Evolutionary conservation across 2,329 filamentous ascomycete genomes (phyloP).

Genomic region (Colletotrichum scovillei): DNA sequence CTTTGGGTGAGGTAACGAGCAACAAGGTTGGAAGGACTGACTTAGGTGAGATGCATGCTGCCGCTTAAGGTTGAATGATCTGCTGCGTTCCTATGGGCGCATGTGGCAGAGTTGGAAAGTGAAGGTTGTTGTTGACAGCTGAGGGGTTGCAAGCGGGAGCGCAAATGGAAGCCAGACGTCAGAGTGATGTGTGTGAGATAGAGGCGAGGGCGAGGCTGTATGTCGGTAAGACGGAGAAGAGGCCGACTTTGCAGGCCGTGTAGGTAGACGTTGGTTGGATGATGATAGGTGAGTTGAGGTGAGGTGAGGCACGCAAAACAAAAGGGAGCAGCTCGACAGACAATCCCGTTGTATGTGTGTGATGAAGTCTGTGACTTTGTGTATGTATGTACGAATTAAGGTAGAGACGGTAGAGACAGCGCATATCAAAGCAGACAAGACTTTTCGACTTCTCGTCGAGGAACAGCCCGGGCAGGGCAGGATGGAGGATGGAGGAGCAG

Average conservation of each 20-base stretch:
- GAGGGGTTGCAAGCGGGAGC: neutral
- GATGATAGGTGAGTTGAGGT: neutral
- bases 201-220: neutral
- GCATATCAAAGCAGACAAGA: neutral
- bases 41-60: constrained; percentile 36
- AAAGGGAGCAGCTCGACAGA: neutral
- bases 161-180: neutral
- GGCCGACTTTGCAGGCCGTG: constrained; percentile 18
- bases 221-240: neutral
- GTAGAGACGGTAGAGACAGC: neutral
- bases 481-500: constrained; percentile 11
- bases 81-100: neutral
- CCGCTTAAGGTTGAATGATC: constrained; percentile 17
- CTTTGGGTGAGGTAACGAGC: neutral
- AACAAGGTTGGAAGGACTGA: constrained; percentile 7
- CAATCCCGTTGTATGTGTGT: constrained; percentile 15
- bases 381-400: neutral
- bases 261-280: constrained; percentile 5
- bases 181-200: neutral
- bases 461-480: neutral
- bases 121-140: neutral
- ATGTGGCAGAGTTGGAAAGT: neutral
- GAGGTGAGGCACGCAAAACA: neutral
- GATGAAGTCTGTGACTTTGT: neutral
- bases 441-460: neutral